These are phyloP conservation scores for sunflower (Helianthus annuus) DNA, from an alignment of 129 eudicot genomes.

Conservation along the genomic window HanXRQr2.0-SUNRISE NC_035446.2:60190159-60190658, in stretches of 20 bases:
- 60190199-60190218: too few relatives aligned
- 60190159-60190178: too few relatives aligned
- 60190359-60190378: conserved; percentile 54
- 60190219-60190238: not conserved
- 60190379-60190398: conserved; percentile 45
- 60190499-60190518: conserved; percentile 31
- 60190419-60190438: conserved; percentile 19
- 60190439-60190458: conserved; percentile 43
- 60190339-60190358: conserved; percentile 45
- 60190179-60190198: too few relatives aligned
- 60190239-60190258: conserved; percentile 26
- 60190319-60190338: conserved; percentile 30
- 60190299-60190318: conserved; percentile 22
- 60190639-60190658: too few relatives aligned
- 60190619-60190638: too few relatives aligned
- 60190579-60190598: too few relatives aligned
- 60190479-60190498: conserved; percentile 36
- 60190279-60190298: conserved; percentile 25
- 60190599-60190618: too few relatives aligned
- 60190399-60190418: conserved; percentile 10
- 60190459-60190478: conserved; percentile 55
- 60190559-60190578: too few relatives aligned
- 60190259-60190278: conserved; percentile 26
- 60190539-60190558: not conserved
- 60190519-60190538: not conserved